Base-by-base conservation (phyloP, 139 green algal genomes). In the Volvox africanus region DNA sequence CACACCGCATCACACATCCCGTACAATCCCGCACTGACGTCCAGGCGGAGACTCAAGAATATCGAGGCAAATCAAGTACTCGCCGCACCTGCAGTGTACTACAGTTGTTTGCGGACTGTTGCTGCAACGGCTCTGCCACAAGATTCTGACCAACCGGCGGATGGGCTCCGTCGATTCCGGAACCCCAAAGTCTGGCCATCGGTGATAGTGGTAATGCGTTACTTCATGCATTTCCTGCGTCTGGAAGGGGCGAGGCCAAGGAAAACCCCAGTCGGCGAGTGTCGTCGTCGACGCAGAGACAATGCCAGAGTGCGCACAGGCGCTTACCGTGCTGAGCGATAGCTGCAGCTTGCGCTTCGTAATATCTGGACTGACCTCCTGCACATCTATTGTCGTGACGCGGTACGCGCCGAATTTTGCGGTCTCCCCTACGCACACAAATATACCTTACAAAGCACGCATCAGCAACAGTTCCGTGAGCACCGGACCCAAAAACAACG, bases 101-200 rank as follows among this genome's bases (percentile, higher is more conserved):
- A 94, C 37, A 1, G 92, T 87, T 20, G 86, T 61, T 37, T 87
- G 32, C 82, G 44, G 80, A 6, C 69, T 22, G 65, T 67, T 89
- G 19, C 77, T 13, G 55, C 86, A 84, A 21, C 86, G 86, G 30
- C 18, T 83, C 33, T 86, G 65, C 80, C 84, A 89, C 86, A 93
- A 77, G 14, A 95, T 91, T n/a, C 90, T 67, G 35, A 94, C 90
- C 19, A 96, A 65, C 11, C 89, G 81, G 19, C 93, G 82, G 19
- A 95, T 82, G 61, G 92, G 85, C 68, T 90, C 82, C 32, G 91
- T 94, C 67, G 82, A 85, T 79, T 92, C 76, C 13, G 94, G 94
- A 20, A 94, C 92, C 33, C 94, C 93, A 61, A 95, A 94, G 81
- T 96, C 94, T 0, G 94, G 94, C 94, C 94, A 96, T 18, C 91